Percentiles rank a stretch among this genome's conserved stretches.
phyloP scores from a whole-genome alignment of 345 rosid genomes.

The Ricinus communis region DNA sequence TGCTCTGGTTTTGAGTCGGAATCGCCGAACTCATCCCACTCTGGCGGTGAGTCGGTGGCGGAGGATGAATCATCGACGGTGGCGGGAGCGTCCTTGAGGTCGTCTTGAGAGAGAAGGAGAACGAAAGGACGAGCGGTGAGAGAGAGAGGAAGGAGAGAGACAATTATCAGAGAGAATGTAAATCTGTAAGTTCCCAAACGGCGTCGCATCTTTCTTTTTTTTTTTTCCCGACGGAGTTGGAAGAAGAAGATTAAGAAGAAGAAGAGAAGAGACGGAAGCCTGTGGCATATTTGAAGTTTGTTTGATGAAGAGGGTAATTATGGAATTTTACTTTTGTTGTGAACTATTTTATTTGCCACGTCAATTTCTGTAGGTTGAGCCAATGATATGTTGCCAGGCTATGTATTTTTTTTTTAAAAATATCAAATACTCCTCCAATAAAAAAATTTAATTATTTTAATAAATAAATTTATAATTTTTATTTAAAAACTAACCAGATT shows the following conservation, averaged over 20 bases:
- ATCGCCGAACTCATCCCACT: constrained; percentile 84
- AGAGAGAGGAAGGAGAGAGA: constrained; percentile 29
- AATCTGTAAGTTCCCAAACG: neutral
- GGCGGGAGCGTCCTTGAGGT: constrained; percentile 64
- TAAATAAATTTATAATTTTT: no score
- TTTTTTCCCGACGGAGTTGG: neutral
- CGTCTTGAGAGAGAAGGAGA: constrained; percentile 78
- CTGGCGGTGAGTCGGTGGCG: constrained; percentile 37
- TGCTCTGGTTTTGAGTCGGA: constrained; percentile 63
- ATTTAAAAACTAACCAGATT: no score
- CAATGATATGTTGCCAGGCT: constrained; percentile 3
- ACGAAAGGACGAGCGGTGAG: constrained; percentile 67
- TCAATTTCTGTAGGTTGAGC: neutral
- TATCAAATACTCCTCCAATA: no score
- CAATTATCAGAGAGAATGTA: constrained; percentile 33
- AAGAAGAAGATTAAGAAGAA: neutral
- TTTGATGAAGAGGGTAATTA: neutral
- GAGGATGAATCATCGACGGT: constrained; percentile 50
- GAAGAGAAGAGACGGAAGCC: neutral
- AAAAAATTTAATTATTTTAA: no score
- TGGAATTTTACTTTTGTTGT: neutral
- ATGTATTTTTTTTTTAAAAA: no score
- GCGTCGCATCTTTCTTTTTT: neutral
- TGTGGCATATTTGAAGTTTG: neutral
- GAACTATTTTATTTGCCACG: constrained; percentile 6